These are phyloP conservation scores for Pyrus pyrifolia DNA, from an alignment of 306 rosid species.

Conservation along the genomic window DNA sequence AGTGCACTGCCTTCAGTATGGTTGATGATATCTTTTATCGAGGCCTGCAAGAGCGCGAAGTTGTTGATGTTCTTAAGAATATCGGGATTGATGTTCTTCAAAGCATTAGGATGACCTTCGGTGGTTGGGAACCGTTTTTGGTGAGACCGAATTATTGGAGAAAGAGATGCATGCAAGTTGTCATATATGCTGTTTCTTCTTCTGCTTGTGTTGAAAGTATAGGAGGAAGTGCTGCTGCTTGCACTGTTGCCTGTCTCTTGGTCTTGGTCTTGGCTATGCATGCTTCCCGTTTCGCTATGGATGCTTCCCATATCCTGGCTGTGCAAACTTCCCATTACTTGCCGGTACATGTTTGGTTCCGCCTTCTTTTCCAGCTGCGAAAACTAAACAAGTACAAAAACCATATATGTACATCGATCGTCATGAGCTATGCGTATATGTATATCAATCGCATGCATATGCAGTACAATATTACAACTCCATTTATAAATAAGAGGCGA, in stretches of 20 bases:
- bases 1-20: conserved; percentile 38
- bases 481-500: not conserved
- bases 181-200: not conserved
- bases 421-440: not conserved
- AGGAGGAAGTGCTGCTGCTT: conserved; percentile 37
- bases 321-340: conserved; percentile 14
- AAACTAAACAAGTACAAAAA: not conserved
- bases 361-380: conserved; percentile 29
- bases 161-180: conserved; percentile 36
- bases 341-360: conserved; percentile 14
- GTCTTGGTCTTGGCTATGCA: conserved; percentile 17
- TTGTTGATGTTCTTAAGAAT: conserved; percentile 55
- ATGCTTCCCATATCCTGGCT: conserved; percentile 24
- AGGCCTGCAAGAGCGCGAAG: conserved; percentile 49
- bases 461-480: not conserved
- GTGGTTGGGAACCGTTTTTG: conserved; percentile 39
- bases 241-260: conserved; percentile 20
- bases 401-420: not conserved
- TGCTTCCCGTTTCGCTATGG: conserved; percentile 17
- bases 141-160: conserved; percentile 39
- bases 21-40: conserved; percentile 45
- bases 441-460: not conserved
- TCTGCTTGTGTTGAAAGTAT: conserved; percentile 16
- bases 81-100: conserved; percentile 61
- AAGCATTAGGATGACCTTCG: conserved; percentile 69